Evolutionary conservation across 2,329 filamentous ascomycete genomes (phyloP).

Genomic region (Stagonosporopsis cucurbitacearum): DNA sequence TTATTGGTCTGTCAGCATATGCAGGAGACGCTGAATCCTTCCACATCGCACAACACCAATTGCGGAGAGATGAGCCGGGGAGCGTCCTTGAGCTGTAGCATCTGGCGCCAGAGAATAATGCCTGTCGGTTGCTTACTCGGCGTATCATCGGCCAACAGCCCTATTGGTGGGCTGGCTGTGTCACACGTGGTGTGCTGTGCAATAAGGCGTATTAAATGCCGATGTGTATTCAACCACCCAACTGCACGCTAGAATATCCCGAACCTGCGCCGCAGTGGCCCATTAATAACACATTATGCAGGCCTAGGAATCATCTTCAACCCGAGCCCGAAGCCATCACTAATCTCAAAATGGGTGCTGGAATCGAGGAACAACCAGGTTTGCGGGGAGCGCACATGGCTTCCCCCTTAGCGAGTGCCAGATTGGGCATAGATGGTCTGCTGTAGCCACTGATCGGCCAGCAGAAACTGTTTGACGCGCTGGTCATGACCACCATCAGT

Average conservation of each 20-base stretch:
- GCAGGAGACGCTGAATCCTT: not conserved
- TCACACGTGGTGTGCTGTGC: not conserved
- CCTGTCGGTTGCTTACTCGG: not conserved
- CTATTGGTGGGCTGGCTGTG: not conserved
- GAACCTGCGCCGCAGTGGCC: not conserved
- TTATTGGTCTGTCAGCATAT: conserved; percentile 8
- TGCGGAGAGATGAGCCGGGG: not conserved
- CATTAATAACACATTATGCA: not conserved
- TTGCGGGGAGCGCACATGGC: conserved; percentile 16
- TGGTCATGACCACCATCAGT: not conserved
- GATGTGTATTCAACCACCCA: not conserved
- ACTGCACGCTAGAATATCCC: not conserved
- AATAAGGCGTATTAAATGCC: not conserved
- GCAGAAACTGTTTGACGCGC: conserved; percentile 2
- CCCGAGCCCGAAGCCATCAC: not conserved
- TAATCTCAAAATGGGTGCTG: not conserved
- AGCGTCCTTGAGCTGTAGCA: not conserved
- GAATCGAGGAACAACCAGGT: not conserved
- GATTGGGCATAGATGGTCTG: not conserved
- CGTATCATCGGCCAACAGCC: not conserved
- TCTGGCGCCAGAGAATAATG: not conserved
- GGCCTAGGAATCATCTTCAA: no score
- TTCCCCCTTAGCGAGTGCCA: conserved; percentile 5
- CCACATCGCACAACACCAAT: not conserved
- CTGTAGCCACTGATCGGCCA: conserved; percentile 5